Percentiles rank a stretch among this genome's conserved stretches.
Evolutionary conservation across 192 early-diverging fungal species (phyloP).

Genomic region (Phlyctochytrium planicorne): DNA sequence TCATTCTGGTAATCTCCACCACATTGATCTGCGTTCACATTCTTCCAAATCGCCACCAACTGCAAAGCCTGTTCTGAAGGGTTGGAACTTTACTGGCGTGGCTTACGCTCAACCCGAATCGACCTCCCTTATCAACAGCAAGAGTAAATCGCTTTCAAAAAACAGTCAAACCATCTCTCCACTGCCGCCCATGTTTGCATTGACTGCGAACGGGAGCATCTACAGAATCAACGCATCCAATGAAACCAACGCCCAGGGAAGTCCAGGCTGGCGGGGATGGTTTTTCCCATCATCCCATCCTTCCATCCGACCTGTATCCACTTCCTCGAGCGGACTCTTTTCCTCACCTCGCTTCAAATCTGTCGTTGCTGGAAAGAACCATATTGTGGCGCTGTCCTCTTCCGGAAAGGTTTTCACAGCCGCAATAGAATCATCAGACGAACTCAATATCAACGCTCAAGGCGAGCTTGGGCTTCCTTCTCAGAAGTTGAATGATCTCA

Average conservation of each 20-base stretch:
- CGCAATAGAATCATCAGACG: background rate
- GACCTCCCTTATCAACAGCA: background rate
- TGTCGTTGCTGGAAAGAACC: conserved; percentile 30
- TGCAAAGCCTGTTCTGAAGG: background rate
- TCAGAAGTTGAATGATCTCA: background rate
- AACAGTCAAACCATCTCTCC: too few relatives aligned
- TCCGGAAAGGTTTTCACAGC: conserved; percentile 25
- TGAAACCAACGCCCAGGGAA: conserved; percentile 5
- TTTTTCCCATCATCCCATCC: too few relatives aligned
- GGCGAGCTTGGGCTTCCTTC: background rate
- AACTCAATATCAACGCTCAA: conserved; percentile 22
- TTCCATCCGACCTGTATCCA: background rate
- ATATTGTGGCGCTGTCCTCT: conserved; percentile 33
- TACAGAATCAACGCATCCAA: background rate
- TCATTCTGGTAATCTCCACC: conserved; percentile 1
- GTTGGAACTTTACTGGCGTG: conserved; percentile 5
- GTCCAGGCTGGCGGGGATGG: too few relatives aligned
- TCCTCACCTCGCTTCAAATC: conserved; percentile 20
- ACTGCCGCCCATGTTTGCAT: background rate
- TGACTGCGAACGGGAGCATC: background rate
- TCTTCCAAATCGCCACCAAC: background rate
- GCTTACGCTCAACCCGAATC: background rate
- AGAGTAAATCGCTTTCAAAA: background rate
- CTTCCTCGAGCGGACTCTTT: background rate
- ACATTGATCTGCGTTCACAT: background rate